Base-by-base conservation (phyloP, 2,329 filamentous ascomycete species). In the Amylocarpus encephaloides region DNA sequence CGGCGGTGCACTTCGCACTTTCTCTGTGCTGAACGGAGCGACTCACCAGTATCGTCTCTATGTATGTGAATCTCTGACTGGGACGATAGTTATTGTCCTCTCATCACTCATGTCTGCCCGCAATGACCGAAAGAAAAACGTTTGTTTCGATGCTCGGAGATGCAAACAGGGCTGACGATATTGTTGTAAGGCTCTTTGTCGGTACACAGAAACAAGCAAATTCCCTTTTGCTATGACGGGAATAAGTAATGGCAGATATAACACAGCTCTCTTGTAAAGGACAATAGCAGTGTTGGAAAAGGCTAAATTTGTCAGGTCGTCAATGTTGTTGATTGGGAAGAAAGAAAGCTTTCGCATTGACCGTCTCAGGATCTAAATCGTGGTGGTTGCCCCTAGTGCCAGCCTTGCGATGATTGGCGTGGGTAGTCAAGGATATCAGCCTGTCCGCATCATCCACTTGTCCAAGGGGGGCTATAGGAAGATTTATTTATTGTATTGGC, bases 71-170 rank as follows among this genome's bases (percentile, higher is more conserved):
- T 54, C 19, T 56, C 15, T 16, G 48, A 48, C 19, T 43, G 48
- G 36, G 29, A 39, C 46, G 48, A 48, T 53, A 47, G 16, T 58
- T 50, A 49, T 47, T 45, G 53, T 56, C 35, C 51, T 46, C 41
- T 50, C 55, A 58, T 57, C 48, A 47, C 55, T 58, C 55, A 58
- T 56, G 41, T 59, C 53, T 56, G 38, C 15, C 18, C 34, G 3
- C 12, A 36, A 16, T 36, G 34, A 3, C 3, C 15, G 34, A 13
- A 36, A 36, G 34, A 36, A 13, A 3, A 13, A 4, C 11, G 12
- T 10, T 36, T 36, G 34, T 36, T 36, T 16, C 34, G 12, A 36
- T 36, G 10, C 4, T 3, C 4, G 12, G 12, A 13, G 34, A 13
- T 36, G 15, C 34, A 16, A 36, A 16, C 15, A 13, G 15, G 34